A percentile compares a stretch with the other conserved stretches of the same genome.
These are phyloP conservation scores for Penicillium fuscoglaucum DNA, from an alignment of 2,329 filamentous ascomycete species.

Conservation along the genomic window DNA sequence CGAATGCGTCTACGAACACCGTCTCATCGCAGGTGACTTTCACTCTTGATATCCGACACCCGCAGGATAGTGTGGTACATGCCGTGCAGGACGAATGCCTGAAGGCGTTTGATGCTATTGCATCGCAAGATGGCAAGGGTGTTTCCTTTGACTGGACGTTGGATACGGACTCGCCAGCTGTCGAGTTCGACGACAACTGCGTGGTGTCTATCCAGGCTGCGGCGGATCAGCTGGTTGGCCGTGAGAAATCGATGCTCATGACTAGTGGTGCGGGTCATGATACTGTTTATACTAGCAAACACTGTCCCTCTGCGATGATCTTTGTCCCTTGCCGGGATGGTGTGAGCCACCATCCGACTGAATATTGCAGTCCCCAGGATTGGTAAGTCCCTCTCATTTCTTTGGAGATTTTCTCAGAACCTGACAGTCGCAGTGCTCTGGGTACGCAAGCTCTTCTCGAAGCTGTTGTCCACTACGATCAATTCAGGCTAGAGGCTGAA, in stretches of 20 bases:
- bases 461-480: conserved; percentile 43
- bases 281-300: conserved; percentile 56
- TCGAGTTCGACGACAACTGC: conserved; percentile 63
- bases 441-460: conserved; percentile 51
- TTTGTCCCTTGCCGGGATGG: conserved; percentile 61
- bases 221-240: conserved; percentile 56
- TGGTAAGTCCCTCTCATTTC: conserved; percentile 26
- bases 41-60: conserved; percentile 64
- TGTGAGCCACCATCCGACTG: conserved; percentile 59
- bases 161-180: conserved; percentile 58
- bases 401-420: background rate
- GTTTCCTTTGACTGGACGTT: conserved; percentile 55
- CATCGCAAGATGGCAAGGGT: conserved; percentile 53
- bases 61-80: conserved; percentile 55
- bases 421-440: conserved; percentile 24
- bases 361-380: conserved; percentile 55
- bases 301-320: conserved; percentile 62
- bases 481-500: background rate
- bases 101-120: conserved; percentile 57
- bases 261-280: conserved; percentile 62
- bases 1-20: conserved; percentile 65
- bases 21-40: conserved; percentile 65
- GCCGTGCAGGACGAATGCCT: conserved; percentile 57
- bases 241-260: conserved; percentile 49
- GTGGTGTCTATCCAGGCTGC: conserved; percentile 60